phyloP scores from a whole-genome alignment of 2,329 filamentous ascomycete genomes.

The Calonectria pauciramosa region DNA sequence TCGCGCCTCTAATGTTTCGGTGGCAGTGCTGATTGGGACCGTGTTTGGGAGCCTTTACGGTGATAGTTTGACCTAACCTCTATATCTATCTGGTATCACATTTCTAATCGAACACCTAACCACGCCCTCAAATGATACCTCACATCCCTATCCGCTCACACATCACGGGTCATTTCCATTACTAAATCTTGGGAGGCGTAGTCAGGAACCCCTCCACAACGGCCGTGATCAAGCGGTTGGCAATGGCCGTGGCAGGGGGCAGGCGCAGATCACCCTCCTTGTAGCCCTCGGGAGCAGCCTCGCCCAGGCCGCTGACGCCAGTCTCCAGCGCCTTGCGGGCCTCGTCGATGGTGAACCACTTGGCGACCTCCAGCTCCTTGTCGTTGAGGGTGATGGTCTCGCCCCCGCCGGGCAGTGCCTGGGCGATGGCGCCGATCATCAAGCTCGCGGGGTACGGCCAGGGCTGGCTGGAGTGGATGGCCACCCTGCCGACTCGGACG shows the following conservation, averaged over 20 bases:
- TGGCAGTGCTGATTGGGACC: not conserved
- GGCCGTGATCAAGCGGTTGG: conserved; percentile 86
- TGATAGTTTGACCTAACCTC: not conserved
- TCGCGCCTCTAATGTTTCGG: not conserved
- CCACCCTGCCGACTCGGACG: conserved; percentile 80
- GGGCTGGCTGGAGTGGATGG: conserved; percentile 87
- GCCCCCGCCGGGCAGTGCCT: conserved; percentile 78
- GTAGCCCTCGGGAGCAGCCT: conserved; percentile 74
- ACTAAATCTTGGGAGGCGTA: conserved; percentile 65
- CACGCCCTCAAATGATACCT: not conserved
- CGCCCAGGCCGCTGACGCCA: conserved; percentile 76
- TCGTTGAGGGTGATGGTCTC: conserved; percentile 91
- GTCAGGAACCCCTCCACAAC: conserved; percentile 82
- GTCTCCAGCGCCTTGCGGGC: conserved; percentile 79
- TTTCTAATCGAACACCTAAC: not conserved
- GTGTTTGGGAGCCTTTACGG: too few relatives aligned
- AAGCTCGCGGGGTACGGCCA: conserved; percentile 90
- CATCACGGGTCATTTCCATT: not conserved
- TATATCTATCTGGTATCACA: conserved; percentile 3
- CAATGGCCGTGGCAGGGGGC: conserved; percentile 91
- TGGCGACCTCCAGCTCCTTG: conserved; percentile 89
- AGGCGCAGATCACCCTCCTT: conserved; percentile 83
- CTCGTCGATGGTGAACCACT: conserved; percentile 89
- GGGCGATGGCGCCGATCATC: conserved; percentile 90
- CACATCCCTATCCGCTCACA: not conserved